Conservation (phyloP, 345 rosid species). For the Aquilaria yunnanensis region DNA sequence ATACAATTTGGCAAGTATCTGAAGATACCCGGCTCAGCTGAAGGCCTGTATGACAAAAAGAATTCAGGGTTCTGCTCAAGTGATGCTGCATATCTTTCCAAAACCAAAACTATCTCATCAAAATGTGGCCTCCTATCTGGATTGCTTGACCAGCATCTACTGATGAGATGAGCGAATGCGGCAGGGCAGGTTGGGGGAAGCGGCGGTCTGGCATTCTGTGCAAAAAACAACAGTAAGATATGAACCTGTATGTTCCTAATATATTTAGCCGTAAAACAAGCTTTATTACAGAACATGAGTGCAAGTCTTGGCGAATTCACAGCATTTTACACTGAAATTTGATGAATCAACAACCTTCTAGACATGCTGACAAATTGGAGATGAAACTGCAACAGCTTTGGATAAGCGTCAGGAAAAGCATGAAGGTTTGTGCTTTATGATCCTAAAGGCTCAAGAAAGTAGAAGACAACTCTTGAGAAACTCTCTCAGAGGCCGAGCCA, state of each 20-base stretch:
- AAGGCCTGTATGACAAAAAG: slow-evolving; percentile 34
- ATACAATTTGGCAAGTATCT: slow-evolving; percentile 38
- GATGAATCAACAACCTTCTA: no score
- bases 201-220: slow-evolving; percentile 73
- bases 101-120: slow-evolving; percentile 44
- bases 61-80: slow-evolving; percentile 47
- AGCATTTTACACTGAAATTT: no score
- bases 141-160: slow-evolving; percentile 61
- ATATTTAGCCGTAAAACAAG: no score
- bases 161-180: slow-evolving; percentile 48
- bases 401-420: no score
- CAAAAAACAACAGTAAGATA: slow-evolving; percentile 5
- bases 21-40: slow-evolving; percentile 15
- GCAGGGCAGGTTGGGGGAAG: slow-evolving; percentile 48
- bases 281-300: no score
- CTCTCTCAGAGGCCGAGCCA: no score
- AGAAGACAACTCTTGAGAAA: no score
- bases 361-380: no score
- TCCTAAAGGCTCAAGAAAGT: no score
- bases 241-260: not conserved
- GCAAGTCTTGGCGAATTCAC: no score
- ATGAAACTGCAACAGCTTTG: no score
- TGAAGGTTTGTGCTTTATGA: no score
- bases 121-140: slow-evolving; percentile 58
- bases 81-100: slow-evolving; percentile 46